Conservation (phyloP, 192 early-diverging fungal species). For the Jimgerdemannia flammicorona region DNA sequence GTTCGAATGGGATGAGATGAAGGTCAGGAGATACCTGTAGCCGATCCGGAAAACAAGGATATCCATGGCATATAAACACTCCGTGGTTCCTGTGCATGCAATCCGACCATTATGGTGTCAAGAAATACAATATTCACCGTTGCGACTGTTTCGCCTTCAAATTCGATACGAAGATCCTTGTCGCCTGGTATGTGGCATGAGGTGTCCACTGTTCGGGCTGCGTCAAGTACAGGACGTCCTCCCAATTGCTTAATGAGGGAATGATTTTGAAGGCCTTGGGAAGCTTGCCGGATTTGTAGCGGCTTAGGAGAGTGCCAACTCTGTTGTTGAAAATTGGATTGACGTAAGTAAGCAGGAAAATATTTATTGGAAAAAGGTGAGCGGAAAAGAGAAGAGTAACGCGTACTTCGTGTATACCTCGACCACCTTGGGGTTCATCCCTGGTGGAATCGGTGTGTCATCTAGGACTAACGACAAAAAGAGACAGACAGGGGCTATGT, state of each 20-base stretch:
- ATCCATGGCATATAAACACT: no score
- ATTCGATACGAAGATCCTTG: conserved; percentile 96
- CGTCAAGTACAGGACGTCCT: conserved; percentile 93
- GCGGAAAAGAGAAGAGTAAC: conserved; percentile 10
- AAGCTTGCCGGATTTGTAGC: conserved; percentile 92
- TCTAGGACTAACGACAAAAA: conserved; percentile 31
- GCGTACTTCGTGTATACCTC: conserved; percentile 88
- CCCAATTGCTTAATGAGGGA: conserved; percentile 93
- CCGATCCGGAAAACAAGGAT: no score
- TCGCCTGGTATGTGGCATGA: conserved; percentile 95
- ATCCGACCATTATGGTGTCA: no score
- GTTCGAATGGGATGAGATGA: conserved; percentile 4
- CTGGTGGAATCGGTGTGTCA: conserved; percentile 41
- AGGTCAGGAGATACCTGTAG: no score
- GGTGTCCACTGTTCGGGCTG: conserved; percentile 91
- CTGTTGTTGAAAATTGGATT: conserved; percentile 17
- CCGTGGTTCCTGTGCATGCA: no score
- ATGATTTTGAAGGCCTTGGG: conserved; percentile 99
- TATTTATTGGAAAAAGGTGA: not conserved
- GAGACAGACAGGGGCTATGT: conserved; percentile 4
- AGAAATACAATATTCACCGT: conserved; percentile 45
- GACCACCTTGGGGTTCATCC: conserved; percentile 84
- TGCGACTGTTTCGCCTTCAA: conserved; percentile 91
- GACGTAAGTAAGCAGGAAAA: not conserved
- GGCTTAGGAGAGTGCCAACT: conserved; percentile 82